Base-by-base conservation (phyloP, 495 filamentous ascomycete species). In the Daldinia concentrica region DNA sequence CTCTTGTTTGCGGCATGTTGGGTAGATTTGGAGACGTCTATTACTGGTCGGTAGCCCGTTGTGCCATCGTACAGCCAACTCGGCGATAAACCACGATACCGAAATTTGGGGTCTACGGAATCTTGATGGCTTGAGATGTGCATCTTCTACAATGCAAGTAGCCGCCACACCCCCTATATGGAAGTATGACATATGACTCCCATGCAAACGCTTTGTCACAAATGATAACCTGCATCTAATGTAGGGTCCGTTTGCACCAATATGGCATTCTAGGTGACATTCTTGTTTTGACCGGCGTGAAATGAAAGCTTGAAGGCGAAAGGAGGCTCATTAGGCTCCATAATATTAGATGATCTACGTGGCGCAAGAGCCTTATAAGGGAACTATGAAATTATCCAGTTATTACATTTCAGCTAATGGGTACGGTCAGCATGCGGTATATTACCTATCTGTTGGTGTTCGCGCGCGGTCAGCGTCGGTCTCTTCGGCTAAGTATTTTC, bases 41-140 rank as follows among this genome's bases (percentile, higher is more conserved):
- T 64, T 34, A 60, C 64, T 72, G 64, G 69, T 50, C 51, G 50
- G 39, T 12, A 51, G 51, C 24, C 62, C 30, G 24, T 17, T 43
- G 24, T 58, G 22, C 26, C 12, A 52, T 58, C 26, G 43, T 51
- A 62, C 68, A 26, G 26, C 37, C 6, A 26, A n/a, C 17, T 58
- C 57, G 12, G 30, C 50, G 58, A 45, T 60, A 64, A 52, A 34
- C 45, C 17, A 30, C 30, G 4, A 66, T 45, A n/a, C 61, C 41
- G 39, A 39, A 4, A 29, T 12, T 65, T 32, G 56, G 62, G 54
- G 34, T 24, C 29, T 65, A 34, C 19, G 12, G 19, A 45, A 55
- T 55, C 26, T 54, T 8, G 50, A 30, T 6, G 15, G 27, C 24
- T 8, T 54, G 30, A 50, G 24, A 22, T 26, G 27, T n/a, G 26